These are phyloP conservation scores for Exophiala xenobiotica DNA, from an alignment of 2,329 filamentous ascomycete genomes.

Conservation along the genomic window DNA sequence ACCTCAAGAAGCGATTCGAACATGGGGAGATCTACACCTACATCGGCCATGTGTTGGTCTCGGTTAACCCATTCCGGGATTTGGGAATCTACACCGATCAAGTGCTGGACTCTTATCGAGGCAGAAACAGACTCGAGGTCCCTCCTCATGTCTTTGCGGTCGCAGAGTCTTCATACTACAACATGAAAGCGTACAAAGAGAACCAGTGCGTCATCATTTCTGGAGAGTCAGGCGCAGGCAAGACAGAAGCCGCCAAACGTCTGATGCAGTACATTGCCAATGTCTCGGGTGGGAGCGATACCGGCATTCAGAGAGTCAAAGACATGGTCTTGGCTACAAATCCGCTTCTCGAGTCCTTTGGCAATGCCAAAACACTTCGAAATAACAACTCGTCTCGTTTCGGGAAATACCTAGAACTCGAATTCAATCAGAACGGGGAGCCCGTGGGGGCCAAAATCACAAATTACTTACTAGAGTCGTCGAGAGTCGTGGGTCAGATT, in stretches of 20 bases:
- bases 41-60: conserved; percentile 98
- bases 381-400: conserved; percentile 99
- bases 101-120: conserved; percentile 89
- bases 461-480: conserved; percentile 95
- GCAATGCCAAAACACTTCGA: conserved; percentile 94
- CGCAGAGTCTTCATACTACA: conserved; percentile 94
- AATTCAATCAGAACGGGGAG: conserved; percentile 89
- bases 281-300: conserved; percentile 80
- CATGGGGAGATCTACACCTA: conserved; percentile 99
- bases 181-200: conserved; percentile 99
- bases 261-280: conserved; percentile 99
- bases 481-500: conserved; percentile 92
- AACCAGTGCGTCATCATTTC: conserved; percentile 99
- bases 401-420: conserved; percentile 95
- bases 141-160: conserved; percentile 97
- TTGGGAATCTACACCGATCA: conserved; percentile 96
- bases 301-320: conserved; percentile 93
- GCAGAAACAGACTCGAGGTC: conserved; percentile 92
- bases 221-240: conserved; percentile 95
- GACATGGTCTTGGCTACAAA: conserved; percentile 99
- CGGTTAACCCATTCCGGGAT: conserved; percentile 96
- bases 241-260: conserved; percentile 96
- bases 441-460: conserved; percentile 96
- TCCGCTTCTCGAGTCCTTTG: conserved; percentile 93
- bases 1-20: conserved; percentile 96